Evolutionary conservation across 768 basidiomycete genomes (phyloP).

Genomic region (Mycena alexandri): DNA sequence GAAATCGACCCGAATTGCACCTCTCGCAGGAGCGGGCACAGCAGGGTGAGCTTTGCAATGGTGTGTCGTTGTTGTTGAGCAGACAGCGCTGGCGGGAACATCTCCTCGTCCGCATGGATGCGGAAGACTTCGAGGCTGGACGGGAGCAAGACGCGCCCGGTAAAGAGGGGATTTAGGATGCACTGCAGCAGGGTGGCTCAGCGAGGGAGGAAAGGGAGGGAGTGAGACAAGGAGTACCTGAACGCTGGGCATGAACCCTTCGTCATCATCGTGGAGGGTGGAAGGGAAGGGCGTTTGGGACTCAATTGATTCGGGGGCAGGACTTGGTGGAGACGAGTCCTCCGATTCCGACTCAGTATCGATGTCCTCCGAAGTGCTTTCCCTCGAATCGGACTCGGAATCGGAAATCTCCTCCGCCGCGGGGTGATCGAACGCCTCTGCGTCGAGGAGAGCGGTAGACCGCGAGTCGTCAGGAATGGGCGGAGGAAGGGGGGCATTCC

Average conservation of each 20-base stretch:
- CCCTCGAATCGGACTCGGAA: background rate
- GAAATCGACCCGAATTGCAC: background rate
- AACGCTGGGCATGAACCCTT: no score
- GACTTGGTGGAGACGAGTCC: background rate
- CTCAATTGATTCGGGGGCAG: no score
- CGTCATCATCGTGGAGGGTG: no score
- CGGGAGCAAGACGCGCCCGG: no score
- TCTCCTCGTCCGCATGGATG: no score
- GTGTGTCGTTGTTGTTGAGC: background rate
- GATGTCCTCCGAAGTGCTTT: background rate
- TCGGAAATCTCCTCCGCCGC: conserved; percentile 2
- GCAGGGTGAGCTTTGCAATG: background rate
- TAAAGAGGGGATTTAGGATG: no score
- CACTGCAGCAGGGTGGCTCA: no score
- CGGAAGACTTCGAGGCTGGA: background rate
- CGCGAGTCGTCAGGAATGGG: background rate
- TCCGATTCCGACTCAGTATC: no score
- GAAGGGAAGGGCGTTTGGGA: no score
- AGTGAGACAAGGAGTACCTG: no score
- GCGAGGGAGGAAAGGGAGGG: no score
- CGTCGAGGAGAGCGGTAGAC: background rate
- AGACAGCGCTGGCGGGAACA: background rate
- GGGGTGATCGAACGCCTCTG: background rate
- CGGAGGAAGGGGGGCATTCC: background rate
- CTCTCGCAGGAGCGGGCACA: background rate